A percentile compares a stretch with the other conserved stretches of the same genome.
Evolutionary conservation across 192 early-diverging fungal species (phyloP).

Genomic region (Coemansia sp.): DNA sequence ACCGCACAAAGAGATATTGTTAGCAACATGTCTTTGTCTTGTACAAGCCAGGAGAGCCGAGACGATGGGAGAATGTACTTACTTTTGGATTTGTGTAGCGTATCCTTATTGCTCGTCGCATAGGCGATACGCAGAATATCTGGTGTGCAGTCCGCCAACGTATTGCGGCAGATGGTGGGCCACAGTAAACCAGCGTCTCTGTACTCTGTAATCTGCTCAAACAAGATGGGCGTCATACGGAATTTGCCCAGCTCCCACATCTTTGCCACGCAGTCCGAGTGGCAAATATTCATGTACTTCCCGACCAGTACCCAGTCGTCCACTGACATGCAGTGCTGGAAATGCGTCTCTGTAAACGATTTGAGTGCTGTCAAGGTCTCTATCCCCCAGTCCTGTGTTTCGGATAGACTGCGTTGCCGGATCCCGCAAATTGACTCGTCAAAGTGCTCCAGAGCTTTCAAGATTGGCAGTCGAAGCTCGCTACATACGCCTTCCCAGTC

Average conservation of each 20-base stretch:
- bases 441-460: slow-evolving; percentile 22
- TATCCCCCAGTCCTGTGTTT: slow-evolving; percentile 19
- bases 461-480: slow-evolving; percentile 26
- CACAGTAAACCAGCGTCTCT: slow-evolving; percentile 32
- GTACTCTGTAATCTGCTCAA: slow-evolving; percentile 31
- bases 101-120: slow-evolving; percentile 19
- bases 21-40: background rate
- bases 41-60: background rate
- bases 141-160: slow-evolving; percentile 7
- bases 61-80: slow-evolving; percentile 4
- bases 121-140: slow-evolving; percentile 39
- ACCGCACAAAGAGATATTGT: background rate
- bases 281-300: slow-evolving; percentile 44
- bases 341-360: slow-evolving; percentile 33
- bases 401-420: slow-evolving; percentile 9
- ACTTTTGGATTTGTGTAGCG: slow-evolving; percentile 15
- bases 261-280: slow-evolving; percentile 42
- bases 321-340: slow-evolving; percentile 22
- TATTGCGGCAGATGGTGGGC: slow-evolving; percentile 35
- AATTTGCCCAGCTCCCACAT: slow-evolving; percentile 42
- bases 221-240: slow-evolving; percentile 34
- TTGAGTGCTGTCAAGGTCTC: slow-evolving; percentile 36
- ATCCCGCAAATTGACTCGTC: slow-evolving; percentile 14
- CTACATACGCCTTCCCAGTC: slow-evolving; percentile 37
- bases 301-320: slow-evolving; percentile 46